phyloP scores from a whole-genome alignment of 208 protist species.

The Naegleria fowleri region DNA sequence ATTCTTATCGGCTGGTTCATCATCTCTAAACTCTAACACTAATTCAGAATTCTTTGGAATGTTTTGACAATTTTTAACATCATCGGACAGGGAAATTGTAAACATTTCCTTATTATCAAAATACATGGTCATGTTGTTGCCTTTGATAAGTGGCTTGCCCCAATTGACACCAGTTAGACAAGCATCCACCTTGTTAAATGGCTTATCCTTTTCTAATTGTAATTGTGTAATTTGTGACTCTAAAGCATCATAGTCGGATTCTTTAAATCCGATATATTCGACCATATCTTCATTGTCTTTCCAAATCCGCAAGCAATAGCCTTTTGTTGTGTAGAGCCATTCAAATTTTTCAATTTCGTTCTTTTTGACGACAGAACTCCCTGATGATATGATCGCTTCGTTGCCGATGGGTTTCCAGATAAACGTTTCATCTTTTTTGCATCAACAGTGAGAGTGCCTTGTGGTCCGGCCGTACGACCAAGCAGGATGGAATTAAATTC shows the following conservation, averaged over 20 bases:
- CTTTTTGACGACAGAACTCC: not conserved
- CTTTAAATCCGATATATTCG: not conserved
- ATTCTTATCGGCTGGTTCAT: not conserved
- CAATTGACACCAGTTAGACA: not conserved
- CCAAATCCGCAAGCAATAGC: not conserved
- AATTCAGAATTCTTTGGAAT: constrained; percentile 20
- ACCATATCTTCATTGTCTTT: not conserved
- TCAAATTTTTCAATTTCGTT: not conserved
- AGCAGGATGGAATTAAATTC: not conserved
- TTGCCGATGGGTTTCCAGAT: not conserved
- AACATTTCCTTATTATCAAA: not conserved
- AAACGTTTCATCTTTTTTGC: not conserved
- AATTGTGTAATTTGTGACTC: too few relatives aligned
- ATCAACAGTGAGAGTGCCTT: not conserved
- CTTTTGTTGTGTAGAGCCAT: not conserved
- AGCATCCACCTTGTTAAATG: not conserved
- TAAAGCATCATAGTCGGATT: not conserved
- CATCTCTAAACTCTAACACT: not conserved
- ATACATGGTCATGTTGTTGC: not conserved
- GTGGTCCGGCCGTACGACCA: not conserved
- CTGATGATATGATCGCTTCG: not conserved
- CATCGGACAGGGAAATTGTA: not conserved
- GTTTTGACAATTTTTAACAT: not conserved
- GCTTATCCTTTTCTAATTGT: not conserved
- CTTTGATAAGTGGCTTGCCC: not conserved